These are phyloP conservation scores for Brettanomyces sp. DNA, from an alignment of 805 yeast genomes.

Conservation along the genomic window DNA sequence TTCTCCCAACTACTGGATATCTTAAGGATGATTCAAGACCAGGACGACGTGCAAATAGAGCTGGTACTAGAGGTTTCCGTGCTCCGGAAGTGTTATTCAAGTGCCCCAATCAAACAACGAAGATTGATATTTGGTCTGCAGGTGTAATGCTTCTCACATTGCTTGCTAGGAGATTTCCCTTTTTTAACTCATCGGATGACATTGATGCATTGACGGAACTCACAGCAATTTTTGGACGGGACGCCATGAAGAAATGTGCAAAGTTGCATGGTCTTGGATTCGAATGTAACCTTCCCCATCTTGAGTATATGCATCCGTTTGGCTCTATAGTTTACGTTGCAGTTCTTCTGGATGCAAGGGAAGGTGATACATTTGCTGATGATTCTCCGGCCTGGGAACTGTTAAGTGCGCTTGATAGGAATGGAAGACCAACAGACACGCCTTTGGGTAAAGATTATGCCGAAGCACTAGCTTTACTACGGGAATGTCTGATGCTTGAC, in stretches of 20 bases:
- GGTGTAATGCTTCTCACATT: conserved; percentile 81
- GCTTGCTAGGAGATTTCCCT: conserved; percentile 75
- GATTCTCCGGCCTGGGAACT: conserved; percentile 70
- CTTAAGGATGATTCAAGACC: conserved; percentile 83
- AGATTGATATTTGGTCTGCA: conserved; percentile 87
- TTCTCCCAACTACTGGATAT: conserved; percentile 47
- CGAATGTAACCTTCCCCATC: conserved; percentile 51
- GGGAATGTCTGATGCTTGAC: conserved; percentile 49
- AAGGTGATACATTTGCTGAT: conserved; percentile 52
- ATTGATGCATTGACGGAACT: conserved; percentile 84
- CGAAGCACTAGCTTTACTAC: conserved; percentile 45
- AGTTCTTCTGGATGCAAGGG: conserved; percentile 34
- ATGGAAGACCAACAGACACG: conserved; percentile 29
- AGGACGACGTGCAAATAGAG: conserved; percentile 89
- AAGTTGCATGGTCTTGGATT: conserved; percentile 81
- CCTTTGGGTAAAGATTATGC: conserved; percentile 28
- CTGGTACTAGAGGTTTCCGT: conserved; percentile 91
- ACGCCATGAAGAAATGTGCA: conserved; percentile 67
- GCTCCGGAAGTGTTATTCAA: conserved; percentile 90
- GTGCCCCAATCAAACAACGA: conserved; percentile 73
- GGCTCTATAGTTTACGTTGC: conserved; percentile 35
- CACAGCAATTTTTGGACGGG: conserved; percentile 69
- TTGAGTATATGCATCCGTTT: conserved; percentile 33
- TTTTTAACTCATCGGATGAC: conserved; percentile 90
- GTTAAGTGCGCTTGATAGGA: conserved; percentile 36